Base-by-base conservation (phyloP, 208 protist species). In the Tritrichomonas musculus region DNA sequence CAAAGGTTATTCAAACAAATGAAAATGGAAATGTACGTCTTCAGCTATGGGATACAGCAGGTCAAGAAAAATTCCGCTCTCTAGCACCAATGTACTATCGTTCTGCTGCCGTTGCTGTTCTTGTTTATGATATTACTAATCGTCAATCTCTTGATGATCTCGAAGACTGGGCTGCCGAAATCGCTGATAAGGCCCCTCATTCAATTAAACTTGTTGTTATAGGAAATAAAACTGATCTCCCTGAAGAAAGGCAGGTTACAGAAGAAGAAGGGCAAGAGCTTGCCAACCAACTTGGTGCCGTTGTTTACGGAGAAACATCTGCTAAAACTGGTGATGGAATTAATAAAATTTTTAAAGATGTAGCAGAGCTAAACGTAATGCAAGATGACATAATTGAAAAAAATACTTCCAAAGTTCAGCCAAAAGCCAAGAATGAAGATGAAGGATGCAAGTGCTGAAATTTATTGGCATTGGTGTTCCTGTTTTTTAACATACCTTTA, bases 11-110 rank as follows among this genome's bases (percentile, higher is more conserved):
- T 14, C n/a, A 25, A 82, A 88, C 77, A 33, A n/a, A 41, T 39
- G 39, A 47, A 82, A 69, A 69, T n/a, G 77, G 77, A 17, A 44
- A 44, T 33, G 47, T 88, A 8, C 44, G 77, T 8, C 77, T 88
- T 50, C 77, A 88, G 27, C 44, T 88, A 9, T 88, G 77, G 77
- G 77, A 88, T 88, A 88, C 77, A 57, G 77, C 77, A 2, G 77
- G 77, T 20, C 77, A 88, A 88, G 77, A 88, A 57, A 53, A 88
- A 57, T 88, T 88, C n/a, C 41, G 77, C 5, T 88, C 77, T 0
- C 30, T 88, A 20, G 77, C 77, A 5, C 77, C 77, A 39, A 88
- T 88, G 77, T 88, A 88, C 30, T 88, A 88, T 36, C 13, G 77
- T 4, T 88, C 77, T 30, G 77, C 77, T 17, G 27, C 44, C 30